Evolutionary conservation across 768 basidiomycete genomes (phyloP).

Genomic region (Cystofilobasidium bisporidii): DNA sequence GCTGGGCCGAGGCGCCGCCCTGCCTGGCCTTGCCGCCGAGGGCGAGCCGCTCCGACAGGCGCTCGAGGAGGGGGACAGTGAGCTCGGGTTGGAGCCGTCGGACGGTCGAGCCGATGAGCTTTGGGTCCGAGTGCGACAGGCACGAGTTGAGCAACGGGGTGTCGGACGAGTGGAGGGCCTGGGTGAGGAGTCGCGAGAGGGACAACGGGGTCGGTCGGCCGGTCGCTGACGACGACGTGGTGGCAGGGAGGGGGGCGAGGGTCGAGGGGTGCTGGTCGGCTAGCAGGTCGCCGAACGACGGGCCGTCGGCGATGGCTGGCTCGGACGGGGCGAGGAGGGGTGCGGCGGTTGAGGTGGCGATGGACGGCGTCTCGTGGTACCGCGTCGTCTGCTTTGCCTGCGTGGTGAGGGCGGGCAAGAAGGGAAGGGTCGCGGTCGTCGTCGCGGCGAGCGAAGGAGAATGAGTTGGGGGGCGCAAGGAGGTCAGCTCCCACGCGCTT

Average conservation of each 20-base stretch:
- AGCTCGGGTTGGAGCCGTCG: conserved; percentile 74
- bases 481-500: too few relatives aligned
- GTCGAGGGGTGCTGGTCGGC: conserved; percentile 1
- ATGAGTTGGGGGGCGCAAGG: too few relatives aligned
- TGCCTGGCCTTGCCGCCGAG: conserved; percentile 53
- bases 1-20: conserved; percentile 47
- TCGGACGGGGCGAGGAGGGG: not conserved
- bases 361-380: conserved; percentile 20
- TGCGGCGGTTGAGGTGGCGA: conserved; percentile 17
- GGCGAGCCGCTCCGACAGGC: conserved; percentile 52
- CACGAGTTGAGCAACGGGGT: conserved; percentile 76
- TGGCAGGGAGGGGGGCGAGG: conserved; percentile 8
- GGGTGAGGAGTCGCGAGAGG: conserved; percentile 83
- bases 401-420: too few relatives aligned
- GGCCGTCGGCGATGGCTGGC: conserved; percentile 1
- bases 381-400: conserved; percentile 25
- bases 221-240: not conserved
- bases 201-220: conserved; percentile 43
- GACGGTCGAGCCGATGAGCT: conserved; percentile 76
- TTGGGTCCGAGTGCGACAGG: conserved; percentile 67
- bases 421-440: too few relatives aligned
- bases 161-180: conserved; percentile 92
- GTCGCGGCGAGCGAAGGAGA: too few relatives aligned
- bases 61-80: conserved; percentile 76
- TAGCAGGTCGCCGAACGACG: conserved; percentile 21